Conservation (phyloP, 1,139 yeast genomes). For the Scheffersomyces titani region DNA sequence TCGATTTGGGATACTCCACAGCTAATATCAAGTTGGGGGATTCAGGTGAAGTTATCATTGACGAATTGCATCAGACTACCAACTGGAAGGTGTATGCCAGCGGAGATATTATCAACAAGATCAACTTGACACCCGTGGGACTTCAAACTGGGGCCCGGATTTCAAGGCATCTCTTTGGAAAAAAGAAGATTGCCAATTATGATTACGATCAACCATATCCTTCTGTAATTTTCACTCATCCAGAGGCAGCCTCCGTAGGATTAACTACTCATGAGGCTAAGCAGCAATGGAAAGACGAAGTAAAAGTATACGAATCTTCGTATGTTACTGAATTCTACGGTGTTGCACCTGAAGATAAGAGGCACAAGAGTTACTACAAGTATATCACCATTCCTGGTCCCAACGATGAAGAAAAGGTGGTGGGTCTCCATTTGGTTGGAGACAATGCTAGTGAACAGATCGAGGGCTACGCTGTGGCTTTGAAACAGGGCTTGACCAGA, state of each 20-base stretch:
- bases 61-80: not conserved
- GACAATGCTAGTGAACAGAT: not conserved
- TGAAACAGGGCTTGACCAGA: conserved; percentile 21
- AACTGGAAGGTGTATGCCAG: conserved; percentile 1
- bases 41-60: not conserved
- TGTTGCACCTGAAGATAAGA: not conserved
- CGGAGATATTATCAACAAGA: not conserved
- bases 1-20: not conserved
- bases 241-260: not conserved
- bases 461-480: not conserved
- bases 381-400: not conserved
- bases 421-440: not conserved
- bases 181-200: not conserved
- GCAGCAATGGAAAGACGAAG: not conserved
- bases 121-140: not conserved
- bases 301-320: not conserved
- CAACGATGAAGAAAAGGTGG: not conserved
- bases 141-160: not conserved
- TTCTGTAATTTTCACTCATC: not conserved
- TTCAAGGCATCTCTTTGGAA: not conserved
- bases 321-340: not conserved
- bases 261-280: not conserved
- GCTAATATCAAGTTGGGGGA: not conserved
- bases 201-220: not conserved
- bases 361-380: not conserved